Evolutionary conservation across 345 rosid species (phyloP).

Genomic region (Gossypium longicalyx): DNA sequence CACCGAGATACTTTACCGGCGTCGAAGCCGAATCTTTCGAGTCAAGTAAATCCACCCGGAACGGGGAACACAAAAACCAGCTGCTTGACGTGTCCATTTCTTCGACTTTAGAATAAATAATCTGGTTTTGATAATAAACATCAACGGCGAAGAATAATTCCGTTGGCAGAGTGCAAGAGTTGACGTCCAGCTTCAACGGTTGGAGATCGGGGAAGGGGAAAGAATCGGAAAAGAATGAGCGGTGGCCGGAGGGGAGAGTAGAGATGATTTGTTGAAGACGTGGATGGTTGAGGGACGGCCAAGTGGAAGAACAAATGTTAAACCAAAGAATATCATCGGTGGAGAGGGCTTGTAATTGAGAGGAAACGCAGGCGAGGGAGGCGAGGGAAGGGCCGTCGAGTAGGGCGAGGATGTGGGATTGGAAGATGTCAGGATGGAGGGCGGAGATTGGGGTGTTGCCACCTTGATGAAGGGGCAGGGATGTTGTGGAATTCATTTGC

Average conservation of each 20-base stretch:
- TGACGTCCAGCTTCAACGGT: slow-evolving; percentile 5
- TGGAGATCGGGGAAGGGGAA: slow-evolving; percentile 35
- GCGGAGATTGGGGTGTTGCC: slow-evolving; percentile 29
- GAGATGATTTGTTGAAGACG: slow-evolving; percentile 38
- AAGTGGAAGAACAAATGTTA: slow-evolving; percentile 37
- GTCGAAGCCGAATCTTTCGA: slow-evolving; percentile 43
- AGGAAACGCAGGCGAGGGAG: slow-evolving; percentile 44
- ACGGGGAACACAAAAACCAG: slow-evolving; percentile 60
- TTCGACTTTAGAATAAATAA: slow-evolving; percentile 48
- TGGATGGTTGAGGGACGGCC: slow-evolving; percentile 58
- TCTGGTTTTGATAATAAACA: slow-evolving; percentile 36
- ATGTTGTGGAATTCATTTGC: not conserved
- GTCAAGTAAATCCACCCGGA: slow-evolving; percentile 59
- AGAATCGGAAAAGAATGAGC: slow-evolving; percentile 65
- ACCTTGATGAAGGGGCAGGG: not conserved
- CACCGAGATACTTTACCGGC: slow-evolving; percentile 21
- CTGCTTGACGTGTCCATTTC: slow-evolving; percentile 36
- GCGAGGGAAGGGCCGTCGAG: slow-evolving; percentile 72
- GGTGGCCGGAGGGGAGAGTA: slow-evolving; percentile 52
- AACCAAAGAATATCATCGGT: slow-evolving; percentile 47
- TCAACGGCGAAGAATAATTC: slow-evolving; percentile 74
- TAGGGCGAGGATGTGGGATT: slow-evolving; percentile 50
- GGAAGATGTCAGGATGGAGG: slow-evolving; percentile 55
- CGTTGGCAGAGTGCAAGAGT: slow-evolving; percentile 6
- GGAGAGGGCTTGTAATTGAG: slow-evolving; percentile 41